Conservation (phyloP, 2,329 filamentous ascomycete genomes). For the Cladosporium sp. region DNA sequence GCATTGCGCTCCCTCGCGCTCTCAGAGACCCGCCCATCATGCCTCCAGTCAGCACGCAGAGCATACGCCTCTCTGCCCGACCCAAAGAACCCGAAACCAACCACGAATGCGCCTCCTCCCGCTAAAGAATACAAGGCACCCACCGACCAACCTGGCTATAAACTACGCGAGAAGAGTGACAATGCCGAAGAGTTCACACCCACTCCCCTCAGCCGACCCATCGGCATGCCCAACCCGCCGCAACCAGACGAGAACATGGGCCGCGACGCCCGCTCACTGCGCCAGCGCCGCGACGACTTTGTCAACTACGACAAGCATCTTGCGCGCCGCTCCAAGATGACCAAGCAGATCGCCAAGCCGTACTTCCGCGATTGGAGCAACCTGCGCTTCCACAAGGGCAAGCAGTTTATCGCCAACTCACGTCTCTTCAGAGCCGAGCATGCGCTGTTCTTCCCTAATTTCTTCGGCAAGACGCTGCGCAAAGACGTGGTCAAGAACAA, state of each 20-base stretch:
- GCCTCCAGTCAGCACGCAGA: constrained; percentile 18
- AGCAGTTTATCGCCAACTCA: constrained; percentile 84
- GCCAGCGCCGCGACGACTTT: constrained; percentile 75
- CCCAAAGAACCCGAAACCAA: constrained; percentile 23
- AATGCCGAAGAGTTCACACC: constrained; percentile 50
- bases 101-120: constrained; percentile 18
- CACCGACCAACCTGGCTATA: constrained; percentile 22
- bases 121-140: constrained; percentile 15
- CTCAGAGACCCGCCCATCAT: constrained; percentile 18
- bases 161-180: constrained; percentile 28
- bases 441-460: constrained; percentile 91
- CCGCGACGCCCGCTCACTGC: constrained; percentile 65
- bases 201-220: constrained; percentile 65
- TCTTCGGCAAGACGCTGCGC: constrained; percentile 75
- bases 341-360: constrained; percentile 74
- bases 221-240: constrained; percentile 77
- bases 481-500: constrained; percentile 68
- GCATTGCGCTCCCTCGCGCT: constrained; percentile 31
- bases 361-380: constrained; percentile 97
- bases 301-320: constrained; percentile 84
- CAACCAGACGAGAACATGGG: constrained; percentile 78
- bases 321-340: constrained; percentile 70
- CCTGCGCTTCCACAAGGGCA: constrained; percentile 78
- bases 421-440: constrained; percentile 79
- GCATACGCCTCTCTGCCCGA: constrained; percentile 28